Conservation (phyloP, 1,284 basidiomycete genomes). For the Leccinum fuscescens region DNA sequence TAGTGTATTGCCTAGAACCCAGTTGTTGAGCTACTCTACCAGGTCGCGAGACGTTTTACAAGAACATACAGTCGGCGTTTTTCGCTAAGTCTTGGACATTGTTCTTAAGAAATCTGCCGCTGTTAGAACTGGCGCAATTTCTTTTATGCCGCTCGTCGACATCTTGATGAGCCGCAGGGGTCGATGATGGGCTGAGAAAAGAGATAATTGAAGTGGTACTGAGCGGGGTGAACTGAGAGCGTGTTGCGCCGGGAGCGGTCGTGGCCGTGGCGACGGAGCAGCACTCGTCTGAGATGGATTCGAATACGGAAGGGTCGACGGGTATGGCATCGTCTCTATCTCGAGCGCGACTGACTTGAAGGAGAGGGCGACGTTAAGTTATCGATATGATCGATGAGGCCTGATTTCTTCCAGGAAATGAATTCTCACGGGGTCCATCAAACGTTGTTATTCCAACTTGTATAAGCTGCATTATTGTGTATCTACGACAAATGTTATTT, state of each 20-base stretch:
- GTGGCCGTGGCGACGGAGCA: conserved; percentile 6
- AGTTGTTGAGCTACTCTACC: background rate
- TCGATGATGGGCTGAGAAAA: background rate
- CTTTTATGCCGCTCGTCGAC: conserved; percentile 85
- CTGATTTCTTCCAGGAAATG: too few species aligned
- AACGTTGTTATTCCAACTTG: too few species aligned
- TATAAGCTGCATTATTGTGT: too few species aligned
- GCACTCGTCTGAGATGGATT: conserved; percentile 29
- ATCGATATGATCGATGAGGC: too few species aligned
- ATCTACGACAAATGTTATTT: too few species aligned
- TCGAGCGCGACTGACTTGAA: conserved; percentile 29
- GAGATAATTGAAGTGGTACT: background rate
- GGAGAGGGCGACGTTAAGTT: conserved; percentile 43
- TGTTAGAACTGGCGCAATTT: conserved; percentile 96
- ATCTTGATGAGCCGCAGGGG: conserved; percentile 40
- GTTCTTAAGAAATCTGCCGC: conserved; percentile 74
- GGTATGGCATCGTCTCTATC: conserved; percentile 31
- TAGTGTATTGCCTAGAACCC: conserved; percentile 82
- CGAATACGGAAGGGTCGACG: conserved; percentile 25
- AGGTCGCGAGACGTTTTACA: conserved; percentile 1
- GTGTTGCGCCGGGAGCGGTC: too few species aligned
- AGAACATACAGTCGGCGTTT: conserved; percentile 85
- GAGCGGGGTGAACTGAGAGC: too few species aligned
- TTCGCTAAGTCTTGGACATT: conserved; percentile 91
- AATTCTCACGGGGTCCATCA: too few species aligned